Evolutionary conservation across 2,329 filamentous ascomycete genomes (phyloP), one percentile per base, ranked within the genome.

Genomic region (Botrytis porri): DNA sequence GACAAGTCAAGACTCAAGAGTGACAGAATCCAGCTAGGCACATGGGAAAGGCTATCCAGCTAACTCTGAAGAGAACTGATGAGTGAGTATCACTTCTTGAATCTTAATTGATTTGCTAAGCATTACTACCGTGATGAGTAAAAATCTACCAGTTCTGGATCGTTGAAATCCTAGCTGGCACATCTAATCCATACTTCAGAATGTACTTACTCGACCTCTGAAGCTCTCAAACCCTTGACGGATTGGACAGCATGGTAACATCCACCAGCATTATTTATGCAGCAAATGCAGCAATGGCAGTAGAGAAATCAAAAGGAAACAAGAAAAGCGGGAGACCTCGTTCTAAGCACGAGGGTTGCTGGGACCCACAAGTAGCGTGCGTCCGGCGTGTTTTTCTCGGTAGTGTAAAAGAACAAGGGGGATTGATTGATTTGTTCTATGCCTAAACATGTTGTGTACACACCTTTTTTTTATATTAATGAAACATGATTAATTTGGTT

Each of bases 371-470:
- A 66, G 45, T 57, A 57, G 64, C 64, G 64, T 67, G 64, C 45
- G 25, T 57, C 64, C 64, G 35, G 32, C 45, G 64, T 67, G 32
- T 54, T 66, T 45, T 66, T 66, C 45, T 66, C 64, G 43, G 43
- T 66, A 51, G 43, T 66, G 64, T 54, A 64, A 64, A 64, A 16
- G 62, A 64, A 64, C 29, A 25, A 45, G 41, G 39, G 62, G 39
- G 62, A 29, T 43, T 45, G 39, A 64, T 35, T 64, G 39, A 64
- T 45, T 35, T 41, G 22, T 64, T 45, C 39, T 32, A 45, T 45
- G 62, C 62, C 37, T 43, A 29, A 39, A 18, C 39, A 62, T 39
- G 59, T 22, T 43, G 61, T 63, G 61, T 63, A 41, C 61, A 45
- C 61, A 43, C 37, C 51, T 54, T 20, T 62, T n/a, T 62, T n/a